Evolutionary conservation across 495 filamentous ascomycete species (phyloP).

Genomic region (Amorphotheca resinae): DNA sequence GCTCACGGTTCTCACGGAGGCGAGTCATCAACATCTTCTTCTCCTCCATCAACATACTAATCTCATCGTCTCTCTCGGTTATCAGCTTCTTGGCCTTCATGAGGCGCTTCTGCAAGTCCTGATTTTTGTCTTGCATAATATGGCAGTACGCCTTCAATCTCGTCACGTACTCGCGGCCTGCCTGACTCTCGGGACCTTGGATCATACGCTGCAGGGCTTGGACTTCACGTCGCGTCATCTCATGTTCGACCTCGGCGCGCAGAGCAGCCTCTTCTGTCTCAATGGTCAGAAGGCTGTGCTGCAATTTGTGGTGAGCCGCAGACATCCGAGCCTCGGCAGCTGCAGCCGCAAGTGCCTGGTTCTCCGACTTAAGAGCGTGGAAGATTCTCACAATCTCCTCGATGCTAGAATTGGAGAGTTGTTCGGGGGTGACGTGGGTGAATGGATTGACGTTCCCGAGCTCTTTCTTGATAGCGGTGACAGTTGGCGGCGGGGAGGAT

Average conservation of each 20-base stretch:
- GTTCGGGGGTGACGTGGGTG: constrained; percentile 46
- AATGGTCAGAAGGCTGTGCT: constrained; percentile 76
- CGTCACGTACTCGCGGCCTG: constrained; percentile 32
- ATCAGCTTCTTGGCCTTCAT: constrained; percentile 65
- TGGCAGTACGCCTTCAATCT: constrained; percentile 39
- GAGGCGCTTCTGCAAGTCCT: constrained; percentile 47
- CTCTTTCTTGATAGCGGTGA: constrained; percentile 36
- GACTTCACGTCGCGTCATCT: constrained; percentile 83
- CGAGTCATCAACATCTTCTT: constrained; percentile 64
- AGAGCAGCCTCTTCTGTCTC: constrained; percentile 79
- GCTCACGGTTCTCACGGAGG: constrained; percentile 77
- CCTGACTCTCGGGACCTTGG: constrained; percentile 23
- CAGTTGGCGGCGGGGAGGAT: constrained; percentile 47
- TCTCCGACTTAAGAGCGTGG: constrained; percentile 39
- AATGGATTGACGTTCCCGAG: constrained; percentile 30
- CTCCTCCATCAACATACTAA: constrained; percentile 51
- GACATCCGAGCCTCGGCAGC: constrained; percentile 60
- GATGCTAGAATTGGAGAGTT: constrained; percentile 49
- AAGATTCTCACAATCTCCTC: constrained; percentile 45
- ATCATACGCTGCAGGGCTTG: constrained; percentile 53
- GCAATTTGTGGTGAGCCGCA: constrained; percentile 82
- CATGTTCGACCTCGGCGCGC: constrained; percentile 82
- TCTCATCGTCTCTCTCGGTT: constrained; percentile 52
- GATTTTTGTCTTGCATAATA: constrained; percentile 51
- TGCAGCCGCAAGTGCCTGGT: constrained; percentile 44